phyloP scores from a whole-genome alignment of 305 asterid genomes.

The Fraxinus greggii region DNA sequence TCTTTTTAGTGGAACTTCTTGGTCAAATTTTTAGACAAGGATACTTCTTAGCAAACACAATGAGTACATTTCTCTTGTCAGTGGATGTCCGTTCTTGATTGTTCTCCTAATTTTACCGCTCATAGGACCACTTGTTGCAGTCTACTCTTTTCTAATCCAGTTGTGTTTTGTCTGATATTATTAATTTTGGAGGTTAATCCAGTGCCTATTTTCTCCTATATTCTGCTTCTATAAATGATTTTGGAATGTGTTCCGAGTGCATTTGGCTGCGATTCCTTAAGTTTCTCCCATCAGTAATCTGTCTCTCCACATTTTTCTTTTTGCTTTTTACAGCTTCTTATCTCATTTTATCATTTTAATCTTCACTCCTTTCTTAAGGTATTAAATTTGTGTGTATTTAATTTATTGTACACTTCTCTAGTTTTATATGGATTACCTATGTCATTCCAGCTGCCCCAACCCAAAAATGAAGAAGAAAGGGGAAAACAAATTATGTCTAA shows the following conservation, averaged over 20 bases:
- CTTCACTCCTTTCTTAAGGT: background rate
- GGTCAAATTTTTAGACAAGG: conserved; percentile 4
- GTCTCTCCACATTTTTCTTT: conserved; percentile 10
- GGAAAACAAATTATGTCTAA: background rate
- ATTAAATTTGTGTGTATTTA: background rate
- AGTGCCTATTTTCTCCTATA: background rate
- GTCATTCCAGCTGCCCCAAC: background rate
- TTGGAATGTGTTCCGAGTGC: background rate
- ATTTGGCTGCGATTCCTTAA: conserved; percentile 7
- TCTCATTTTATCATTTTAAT: background rate
- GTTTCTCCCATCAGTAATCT: background rate
- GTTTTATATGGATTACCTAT: background rate
- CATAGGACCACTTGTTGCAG: background rate
- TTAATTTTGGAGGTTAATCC: background rate
- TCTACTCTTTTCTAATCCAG: conserved; percentile 1
- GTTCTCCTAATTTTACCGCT: background rate
- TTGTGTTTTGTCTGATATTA: background rate
- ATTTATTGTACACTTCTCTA: background rate
- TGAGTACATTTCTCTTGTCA: background rate
- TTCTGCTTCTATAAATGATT: background rate
- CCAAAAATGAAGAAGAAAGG: background rate
- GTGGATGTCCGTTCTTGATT: background rate
- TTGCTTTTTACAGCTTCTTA: background rate
- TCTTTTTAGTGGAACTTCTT: conserved; percentile 5
- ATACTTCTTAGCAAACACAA: conserved; percentile 11